phyloP scores from a whole-genome alignment of 768 basidiomycete species.

The Porpolomopsis calyptriformis region DNA sequence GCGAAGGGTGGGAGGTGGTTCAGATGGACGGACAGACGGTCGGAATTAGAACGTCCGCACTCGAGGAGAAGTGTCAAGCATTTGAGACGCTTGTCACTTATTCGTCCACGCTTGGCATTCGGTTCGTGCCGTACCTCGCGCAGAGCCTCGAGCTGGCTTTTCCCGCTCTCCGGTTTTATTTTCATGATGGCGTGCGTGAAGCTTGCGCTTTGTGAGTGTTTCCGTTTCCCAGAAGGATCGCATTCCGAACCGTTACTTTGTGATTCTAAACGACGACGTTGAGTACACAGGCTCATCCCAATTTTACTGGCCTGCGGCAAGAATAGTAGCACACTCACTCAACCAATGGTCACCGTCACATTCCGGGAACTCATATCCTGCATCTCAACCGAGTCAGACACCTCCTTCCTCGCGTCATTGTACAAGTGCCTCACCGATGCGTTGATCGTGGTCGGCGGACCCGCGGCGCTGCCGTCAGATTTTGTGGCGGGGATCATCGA shows the following conservation, averaged over 20 bases:
- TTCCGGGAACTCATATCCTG: slow-evolving; percentile 55
- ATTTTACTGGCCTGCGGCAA: slow-evolving; percentile 63
- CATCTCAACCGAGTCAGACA: slow-evolving; percentile 57
- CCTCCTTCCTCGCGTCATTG: slow-evolving; percentile 68
- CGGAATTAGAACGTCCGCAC: slow-evolving; percentile 66
- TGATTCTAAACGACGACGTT: neutral
- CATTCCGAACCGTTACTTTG: neutral
- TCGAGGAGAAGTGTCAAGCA: slow-evolving; percentile 83
- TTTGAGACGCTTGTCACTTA: slow-evolving; percentile 82
- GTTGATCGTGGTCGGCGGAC: slow-evolving; percentile 48
- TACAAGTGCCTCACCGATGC: slow-evolving; percentile 62
- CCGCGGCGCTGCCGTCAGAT: slow-evolving; percentile 40
- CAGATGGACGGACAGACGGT: slow-evolving; percentile 67
- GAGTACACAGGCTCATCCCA: slow-evolving; percentile 54
- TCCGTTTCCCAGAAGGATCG: too few species aligned
- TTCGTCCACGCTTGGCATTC: slow-evolving; percentile 52
- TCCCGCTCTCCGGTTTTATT: slow-evolving; percentile 63
- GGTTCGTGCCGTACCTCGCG: slow-evolving; percentile 63
- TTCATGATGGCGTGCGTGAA: slow-evolving; percentile 79
- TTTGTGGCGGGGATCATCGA: slow-evolving; percentile 47
- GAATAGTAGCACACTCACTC: slow-evolving; percentile 49
- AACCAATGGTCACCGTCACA: slow-evolving; percentile 57
- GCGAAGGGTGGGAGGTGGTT: slow-evolving; percentile 73
- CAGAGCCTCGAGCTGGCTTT: slow-evolving; percentile 65
- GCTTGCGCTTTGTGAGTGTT: slow-evolving; percentile 57